Base-by-base conservation (phyloP, 169 alveolate genomes). In the Plasmodium billcollinsi region DNA sequence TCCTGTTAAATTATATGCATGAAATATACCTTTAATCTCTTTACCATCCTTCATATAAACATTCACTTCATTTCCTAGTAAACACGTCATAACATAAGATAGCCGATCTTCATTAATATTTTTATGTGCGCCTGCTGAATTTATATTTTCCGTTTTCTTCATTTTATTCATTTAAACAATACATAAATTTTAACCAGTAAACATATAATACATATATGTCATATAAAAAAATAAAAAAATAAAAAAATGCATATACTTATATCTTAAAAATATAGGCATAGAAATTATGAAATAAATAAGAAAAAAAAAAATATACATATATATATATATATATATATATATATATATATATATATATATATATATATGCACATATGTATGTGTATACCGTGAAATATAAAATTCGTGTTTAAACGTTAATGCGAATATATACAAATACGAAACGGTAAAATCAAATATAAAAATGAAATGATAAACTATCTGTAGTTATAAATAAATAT, bases 21-120 rank as follows among this genome's bases (percentile, higher is more conserved):
- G 90, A 67, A 78, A 78, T 26, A 78, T 39, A 5, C 90, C 90
- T 45, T 33, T 78, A 2, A 78, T 70, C 56, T 78, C 90, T 11
- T 78, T 78, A 18, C 90, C 90, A 78, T 78, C 90, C 61, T 78
- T 78, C 90, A 78, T 78, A 78, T 78, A 61, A 11, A 78, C 75
- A 58, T 61, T 67, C 24, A 78, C 90, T 78, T 78, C 90, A 52
- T 67, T 78, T 20, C 90, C 90, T 15, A 78, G n/a, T 29, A 78
- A 59, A 7, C 80, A 78, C 24, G 73, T 11, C 90, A 78, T 78
- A 15, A 78, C 90, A 71, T 66, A 67, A 21, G 83, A 69, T 58
- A 78, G 14, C 20, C 90, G 39, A 33, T 78, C 80, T 21, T 78
- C 63, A 58, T 78, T 78, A 54, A 78, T 45, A 26, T 47, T 78